These are phyloP conservation scores for Pezicula neosporulosa DNA, from an alignment of 2,329 filamentous ascomycete genomes.

Conservation along the genomic window DNA sequence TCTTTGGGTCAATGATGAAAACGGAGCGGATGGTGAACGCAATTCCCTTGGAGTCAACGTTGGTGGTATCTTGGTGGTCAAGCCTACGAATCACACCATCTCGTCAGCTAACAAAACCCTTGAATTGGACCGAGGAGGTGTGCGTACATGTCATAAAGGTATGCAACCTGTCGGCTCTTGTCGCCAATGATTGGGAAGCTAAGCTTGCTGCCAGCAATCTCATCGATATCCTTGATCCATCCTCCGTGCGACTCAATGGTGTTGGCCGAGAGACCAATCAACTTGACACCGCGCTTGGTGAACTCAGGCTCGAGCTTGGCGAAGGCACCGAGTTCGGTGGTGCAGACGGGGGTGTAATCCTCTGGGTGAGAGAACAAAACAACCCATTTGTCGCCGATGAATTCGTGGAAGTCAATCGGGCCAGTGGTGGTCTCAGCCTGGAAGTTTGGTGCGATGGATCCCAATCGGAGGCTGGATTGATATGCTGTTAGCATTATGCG, in stretches of 20 bases:
- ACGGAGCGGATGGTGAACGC: conserved; percentile 94
- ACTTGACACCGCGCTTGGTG: conserved; percentile 80
- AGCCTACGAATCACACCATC: conserved; percentile 42
- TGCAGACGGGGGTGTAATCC: conserved; percentile 95
- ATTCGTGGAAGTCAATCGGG: conserved; percentile 79
- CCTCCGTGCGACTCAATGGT: conserved; percentile 76
- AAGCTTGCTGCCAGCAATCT: conserved; percentile 68
- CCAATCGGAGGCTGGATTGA: conserved; percentile 55
- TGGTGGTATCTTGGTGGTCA: conserved; percentile 77
- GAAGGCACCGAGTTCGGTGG: conserved; percentile 90
- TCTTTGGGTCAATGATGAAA: conserved; percentile 90
- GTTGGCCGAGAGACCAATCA: conserved; percentile 89
- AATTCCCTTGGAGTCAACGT: conserved; percentile 77
- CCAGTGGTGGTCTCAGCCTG: conserved; percentile 75
- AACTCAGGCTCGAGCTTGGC: conserved; percentile 88
- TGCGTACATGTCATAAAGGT: conserved; percentile 72
- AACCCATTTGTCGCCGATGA: conserved; percentile 75
- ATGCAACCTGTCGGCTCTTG: conserved; percentile 74
- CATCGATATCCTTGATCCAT: conserved; percentile 89
- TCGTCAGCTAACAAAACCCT: conserved; percentile 1
- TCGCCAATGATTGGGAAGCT: conserved; percentile 80
- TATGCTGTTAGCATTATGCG: not conserved
- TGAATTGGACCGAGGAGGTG: not conserved
- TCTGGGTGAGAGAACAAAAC: conserved; percentile 83
- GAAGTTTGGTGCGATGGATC: conserved; percentile 74